Evolutionary conservation across 192 early-diverging fungal species (phyloP).

Genomic region (Glomus cerebriforme): DNA sequence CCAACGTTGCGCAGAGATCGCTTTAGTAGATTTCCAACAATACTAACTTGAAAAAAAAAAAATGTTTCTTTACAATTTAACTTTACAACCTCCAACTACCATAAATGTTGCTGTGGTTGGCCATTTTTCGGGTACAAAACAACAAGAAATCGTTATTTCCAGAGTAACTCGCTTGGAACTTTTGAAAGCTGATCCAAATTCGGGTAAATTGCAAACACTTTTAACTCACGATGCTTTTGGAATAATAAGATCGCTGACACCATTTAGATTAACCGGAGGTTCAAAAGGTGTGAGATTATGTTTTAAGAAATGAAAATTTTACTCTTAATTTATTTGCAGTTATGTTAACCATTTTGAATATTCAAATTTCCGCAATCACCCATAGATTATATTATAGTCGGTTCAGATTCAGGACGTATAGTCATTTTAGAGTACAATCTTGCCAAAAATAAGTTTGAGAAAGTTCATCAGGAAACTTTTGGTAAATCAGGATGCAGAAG

Average conservation of each 20-base stretch:
- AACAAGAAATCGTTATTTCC: constrained; percentile 87
- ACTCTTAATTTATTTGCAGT: neutral
- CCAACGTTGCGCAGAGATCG: too few relatives aligned
- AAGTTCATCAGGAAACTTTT: constrained; percentile 90
- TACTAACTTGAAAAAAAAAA: constrained; percentile 13
- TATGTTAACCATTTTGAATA: too few relatives aligned
- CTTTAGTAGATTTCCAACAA: too few relatives aligned
- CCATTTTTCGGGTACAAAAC: constrained; percentile 89
- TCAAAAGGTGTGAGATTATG: constrained; percentile 67
- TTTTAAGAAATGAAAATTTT: neutral
- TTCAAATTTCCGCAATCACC: neutral
- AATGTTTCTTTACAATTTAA: constrained; percentile 89
- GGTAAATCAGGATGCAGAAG: constrained; percentile 91
- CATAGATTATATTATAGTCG: constrained; percentile 88
- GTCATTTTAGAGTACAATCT: constrained; percentile 89
- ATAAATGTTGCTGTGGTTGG: constrained; percentile 82
- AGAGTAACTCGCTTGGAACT: constrained; percentile 79
- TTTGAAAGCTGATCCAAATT: constrained; percentile 70
- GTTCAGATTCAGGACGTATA: constrained; percentile 88
- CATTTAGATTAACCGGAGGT: constrained; percentile 88
- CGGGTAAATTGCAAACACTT: constrained; percentile 76
- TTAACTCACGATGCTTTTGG: constrained; percentile 84
- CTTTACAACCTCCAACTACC: constrained; percentile 79
- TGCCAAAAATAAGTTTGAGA: constrained; percentile 68
- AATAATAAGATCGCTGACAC: constrained; percentile 74